Conservation (phyloP, 306 rosid genomes). For the Lathyrus aphaca region DNA sequence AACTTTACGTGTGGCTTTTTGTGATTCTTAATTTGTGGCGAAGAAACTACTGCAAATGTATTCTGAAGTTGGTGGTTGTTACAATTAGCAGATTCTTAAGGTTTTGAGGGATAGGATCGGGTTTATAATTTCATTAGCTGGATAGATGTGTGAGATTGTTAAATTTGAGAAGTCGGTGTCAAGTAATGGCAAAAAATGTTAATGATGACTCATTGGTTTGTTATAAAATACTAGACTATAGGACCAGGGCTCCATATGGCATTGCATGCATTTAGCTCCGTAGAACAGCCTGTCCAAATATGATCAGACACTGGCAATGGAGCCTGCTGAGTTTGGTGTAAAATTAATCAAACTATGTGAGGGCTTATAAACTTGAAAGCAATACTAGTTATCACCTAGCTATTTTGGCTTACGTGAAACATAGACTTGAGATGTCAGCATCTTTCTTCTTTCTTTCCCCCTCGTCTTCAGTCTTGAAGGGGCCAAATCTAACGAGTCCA, state of each 20-base stretch:
- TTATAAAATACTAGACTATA: conserved; percentile 1
- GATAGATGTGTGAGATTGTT: conserved; percentile 15
- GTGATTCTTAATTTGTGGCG: conserved; percentile 11
- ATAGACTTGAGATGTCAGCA: not conserved
- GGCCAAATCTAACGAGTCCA: not conserved
- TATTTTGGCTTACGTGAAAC: conserved; percentile 9
- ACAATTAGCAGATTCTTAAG: not conserved
- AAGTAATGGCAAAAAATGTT: not conserved
- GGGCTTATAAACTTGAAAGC: not conserved
- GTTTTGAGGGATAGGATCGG: conserved; percentile 12
- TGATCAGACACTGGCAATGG: not conserved
- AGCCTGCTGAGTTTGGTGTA: not conserved
- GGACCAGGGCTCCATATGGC: not conserved
- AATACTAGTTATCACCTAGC: conserved; percentile 22
- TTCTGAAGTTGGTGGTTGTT: conserved; percentile 9
- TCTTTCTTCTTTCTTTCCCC: not conserved
- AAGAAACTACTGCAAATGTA: conserved; percentile 6
- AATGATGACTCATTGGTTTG: not conserved
- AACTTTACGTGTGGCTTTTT: conserved; percentile 1
- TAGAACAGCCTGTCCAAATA: not conserved
- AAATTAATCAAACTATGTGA: conserved; percentile 5
- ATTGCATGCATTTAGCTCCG: conserved; percentile 10
- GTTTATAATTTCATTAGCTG: conserved; percentile 14
- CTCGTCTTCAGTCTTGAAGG: not conserved
- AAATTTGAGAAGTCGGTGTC: conserved; percentile 10